Percentiles rank a stretch among this genome's conserved stretches.
phyloP scores from a whole-genome alignment of 768 basidiomycete species.

The Amanita jacksonii region DNA sequence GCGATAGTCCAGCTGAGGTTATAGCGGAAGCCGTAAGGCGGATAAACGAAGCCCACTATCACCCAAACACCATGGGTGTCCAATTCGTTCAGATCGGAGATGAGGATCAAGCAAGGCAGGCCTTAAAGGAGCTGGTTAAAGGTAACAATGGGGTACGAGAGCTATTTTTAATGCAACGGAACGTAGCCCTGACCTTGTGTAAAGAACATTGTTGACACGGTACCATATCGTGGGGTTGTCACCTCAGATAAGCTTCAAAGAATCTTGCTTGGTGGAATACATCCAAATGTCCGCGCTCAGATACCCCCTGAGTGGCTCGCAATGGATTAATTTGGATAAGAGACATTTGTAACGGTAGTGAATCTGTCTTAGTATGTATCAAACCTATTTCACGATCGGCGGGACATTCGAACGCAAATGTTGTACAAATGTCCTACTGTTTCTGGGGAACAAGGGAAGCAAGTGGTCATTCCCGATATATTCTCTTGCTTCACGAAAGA shows the following conservation, averaged over 20 bases:
- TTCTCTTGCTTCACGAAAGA: too few relatives aligned
- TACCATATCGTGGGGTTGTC: conserved; percentile 18
- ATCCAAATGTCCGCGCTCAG: conserved; percentile 21
- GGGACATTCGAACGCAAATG: too few relatives aligned
- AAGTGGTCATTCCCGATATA: too few relatives aligned
- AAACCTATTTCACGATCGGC: too few relatives aligned
- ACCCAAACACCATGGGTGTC: conserved; percentile 24
- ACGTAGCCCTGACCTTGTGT: neutral
- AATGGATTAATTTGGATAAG: too few relatives aligned
- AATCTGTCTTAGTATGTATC: too few relatives aligned
- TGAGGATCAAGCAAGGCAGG: conserved; percentile 13
- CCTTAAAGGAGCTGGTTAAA: conserved; percentile 17
- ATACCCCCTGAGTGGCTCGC: too few relatives aligned
- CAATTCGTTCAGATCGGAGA: conserved; percentile 26
- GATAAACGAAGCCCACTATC: conserved; percentile 17
- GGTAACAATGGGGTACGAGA: conserved; percentile 18
- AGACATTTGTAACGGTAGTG: too few relatives aligned
- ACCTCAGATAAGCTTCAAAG: conserved; percentile 20
- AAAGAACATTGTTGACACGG: conserved; percentile 24
- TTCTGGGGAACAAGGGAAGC: too few relatives aligned
- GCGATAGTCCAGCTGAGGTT: conserved; percentile 12
- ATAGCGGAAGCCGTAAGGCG: conserved; percentile 17
- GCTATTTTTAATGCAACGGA: neutral
- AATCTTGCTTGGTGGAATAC: conserved; percentile 24
- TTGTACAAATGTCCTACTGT: too few relatives aligned